Evolutionary conservation across 73 alveolate genomes (phyloP).

Genomic region (Durusdinium trenchii): DNA sequence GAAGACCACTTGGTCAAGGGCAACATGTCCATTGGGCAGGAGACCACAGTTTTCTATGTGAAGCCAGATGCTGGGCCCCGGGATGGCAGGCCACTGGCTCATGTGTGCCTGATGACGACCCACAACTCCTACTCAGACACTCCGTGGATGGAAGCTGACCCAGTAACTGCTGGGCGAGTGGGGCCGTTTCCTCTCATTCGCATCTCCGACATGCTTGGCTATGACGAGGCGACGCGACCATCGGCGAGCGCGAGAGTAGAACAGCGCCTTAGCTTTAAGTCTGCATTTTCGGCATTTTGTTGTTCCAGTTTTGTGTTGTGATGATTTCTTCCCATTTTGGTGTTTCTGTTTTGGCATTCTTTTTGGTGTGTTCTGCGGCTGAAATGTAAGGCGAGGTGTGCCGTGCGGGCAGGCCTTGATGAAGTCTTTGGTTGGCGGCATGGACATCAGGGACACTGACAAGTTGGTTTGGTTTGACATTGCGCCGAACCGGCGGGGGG

Average conservation of each 20-base stretch:
- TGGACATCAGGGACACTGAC: no score
- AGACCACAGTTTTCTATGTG: neutral
- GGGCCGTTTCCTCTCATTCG: neutral
- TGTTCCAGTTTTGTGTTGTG: no score
- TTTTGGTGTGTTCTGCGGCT: no score
- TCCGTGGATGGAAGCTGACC: neutral
- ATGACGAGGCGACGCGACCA: neutral
- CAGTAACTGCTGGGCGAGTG: neutral
- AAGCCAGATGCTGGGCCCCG: neutral
- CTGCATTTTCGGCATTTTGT: no score
- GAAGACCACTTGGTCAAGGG: neutral
- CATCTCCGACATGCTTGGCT: neutral
- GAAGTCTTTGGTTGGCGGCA: no score
- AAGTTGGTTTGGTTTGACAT: no score
- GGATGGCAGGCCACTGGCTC: neutral
- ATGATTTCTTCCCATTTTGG: no score
- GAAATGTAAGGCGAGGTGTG: no score
- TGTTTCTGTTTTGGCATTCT: no score
- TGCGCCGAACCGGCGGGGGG: no score
- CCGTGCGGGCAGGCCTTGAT: no score
- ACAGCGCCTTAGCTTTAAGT: neutral
- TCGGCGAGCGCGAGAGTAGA: neutral
- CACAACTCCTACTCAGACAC: neutral
- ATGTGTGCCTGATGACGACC: neutral
- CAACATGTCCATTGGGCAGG: neutral